phyloP scores from a whole-genome alignment of 2,329 filamentous ascomycete genomes.

The Alternaria sp. region DNA sequence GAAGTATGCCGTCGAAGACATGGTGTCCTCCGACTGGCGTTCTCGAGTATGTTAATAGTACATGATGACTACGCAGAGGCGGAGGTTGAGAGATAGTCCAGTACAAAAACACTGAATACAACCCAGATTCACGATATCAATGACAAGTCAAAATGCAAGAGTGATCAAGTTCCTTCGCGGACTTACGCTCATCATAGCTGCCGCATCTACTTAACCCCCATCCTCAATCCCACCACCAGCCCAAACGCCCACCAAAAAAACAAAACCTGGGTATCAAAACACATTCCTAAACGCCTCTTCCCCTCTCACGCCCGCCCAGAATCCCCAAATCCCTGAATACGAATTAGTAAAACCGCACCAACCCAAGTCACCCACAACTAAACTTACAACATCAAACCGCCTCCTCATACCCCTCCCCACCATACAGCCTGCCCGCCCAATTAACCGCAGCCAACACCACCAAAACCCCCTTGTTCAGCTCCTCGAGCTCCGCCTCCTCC shows the following conservation, averaged over 20 bases:
- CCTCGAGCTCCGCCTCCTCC: background rate
- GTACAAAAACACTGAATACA: no score
- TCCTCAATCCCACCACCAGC: background rate
- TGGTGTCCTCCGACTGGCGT: background rate
- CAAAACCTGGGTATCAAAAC: background rate
- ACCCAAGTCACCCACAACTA: fast-evolving
- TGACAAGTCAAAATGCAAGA: background rate
- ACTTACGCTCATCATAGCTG: background rate
- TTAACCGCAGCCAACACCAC: background rate
- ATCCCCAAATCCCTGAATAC: background rate
- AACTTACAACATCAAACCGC: background rate
- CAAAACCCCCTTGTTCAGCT: no score
- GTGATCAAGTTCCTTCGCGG: background rate
- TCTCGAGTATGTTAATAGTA: background rate
- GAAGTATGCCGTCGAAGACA: background rate
- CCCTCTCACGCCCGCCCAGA: background rate
- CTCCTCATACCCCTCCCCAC: background rate
- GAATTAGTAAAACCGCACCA: background rate
- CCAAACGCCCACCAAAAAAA: background rate
- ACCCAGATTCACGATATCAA: no score
- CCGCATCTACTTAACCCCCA: background rate
- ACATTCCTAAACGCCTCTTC: background rate
- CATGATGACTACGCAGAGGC: background rate
- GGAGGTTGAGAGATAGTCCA: background rate
- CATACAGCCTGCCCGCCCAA: background rate